phyloP scores from a whole-genome alignment of 176 grass and related monocot species.

The Paspalum notatum region DNA sequence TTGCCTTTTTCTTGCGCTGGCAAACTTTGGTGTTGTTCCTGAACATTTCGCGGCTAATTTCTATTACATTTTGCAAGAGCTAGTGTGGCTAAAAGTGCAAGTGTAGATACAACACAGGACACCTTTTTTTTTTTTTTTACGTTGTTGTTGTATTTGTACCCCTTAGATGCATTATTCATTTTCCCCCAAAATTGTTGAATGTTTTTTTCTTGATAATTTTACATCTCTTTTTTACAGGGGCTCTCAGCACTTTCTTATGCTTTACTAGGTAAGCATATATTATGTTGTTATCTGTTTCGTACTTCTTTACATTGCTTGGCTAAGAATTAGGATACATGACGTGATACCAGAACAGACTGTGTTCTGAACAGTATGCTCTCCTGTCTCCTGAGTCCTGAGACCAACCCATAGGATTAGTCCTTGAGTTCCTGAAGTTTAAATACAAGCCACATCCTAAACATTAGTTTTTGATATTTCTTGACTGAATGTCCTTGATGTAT shows the following conservation, averaged over 20 bases:
- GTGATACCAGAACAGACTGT: constrained; percentile 22
- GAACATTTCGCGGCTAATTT: not conserved
- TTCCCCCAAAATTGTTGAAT: not conserved
- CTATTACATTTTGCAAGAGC: not conserved
- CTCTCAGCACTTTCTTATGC: constrained; percentile 72
- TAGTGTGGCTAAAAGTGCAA: not conserved
- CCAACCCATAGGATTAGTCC: not conserved
- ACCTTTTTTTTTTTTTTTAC: not conserved
- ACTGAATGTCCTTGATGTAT: not conserved
- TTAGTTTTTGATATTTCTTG: not conserved
- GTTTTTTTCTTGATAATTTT: constrained; percentile 41
- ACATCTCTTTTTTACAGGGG: constrained; percentile 58
- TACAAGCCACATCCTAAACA: not conserved
- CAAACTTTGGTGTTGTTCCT: not conserved
- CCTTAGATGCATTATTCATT: constrained; percentile 6
- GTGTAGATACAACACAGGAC: not conserved
- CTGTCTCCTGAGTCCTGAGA: constrained; percentile 3
- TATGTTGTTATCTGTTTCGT: not conserved
- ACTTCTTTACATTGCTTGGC: not conserved
- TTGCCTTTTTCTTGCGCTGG: not conserved
- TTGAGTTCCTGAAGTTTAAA: constrained; percentile 13
- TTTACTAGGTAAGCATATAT: constrained; percentile 68
- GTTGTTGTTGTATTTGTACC: not conserved
- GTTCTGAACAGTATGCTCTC: not conserved
- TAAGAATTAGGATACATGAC: not conserved